Evolutionary conservation across 345 rosid species (phyloP), one percentile per base, ranked within the genome.

Genomic region (Salix exigua): DNA sequence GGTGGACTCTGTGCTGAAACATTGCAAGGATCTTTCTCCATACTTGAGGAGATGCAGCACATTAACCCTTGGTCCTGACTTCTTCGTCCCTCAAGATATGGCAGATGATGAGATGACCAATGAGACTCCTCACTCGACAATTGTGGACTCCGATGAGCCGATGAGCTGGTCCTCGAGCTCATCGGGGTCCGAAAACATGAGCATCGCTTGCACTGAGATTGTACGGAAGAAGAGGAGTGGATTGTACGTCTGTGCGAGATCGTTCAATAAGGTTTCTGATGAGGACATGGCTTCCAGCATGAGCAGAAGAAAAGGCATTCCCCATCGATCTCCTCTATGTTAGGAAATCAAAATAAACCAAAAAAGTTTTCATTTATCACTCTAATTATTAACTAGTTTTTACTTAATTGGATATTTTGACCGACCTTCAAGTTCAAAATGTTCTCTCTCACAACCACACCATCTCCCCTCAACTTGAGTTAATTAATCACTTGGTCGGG

Each of bases 1-100:
- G 99, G 99, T 96, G 90, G 98, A 96, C 50, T 96, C 88, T 80
- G 87, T 93, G 81, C 79, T 95, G 85, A 93, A 90, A 81, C 92
- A 93, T 77, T 88, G 83, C 84, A 87, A 82, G 75, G 92, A 91
- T 83, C 82, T 96, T 6, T 81, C 89, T 3, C 91, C 90, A 79
- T 92, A 81, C 79, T 70, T 95, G 26, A 89, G 83, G 85, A 86
- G 53, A 73, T 93, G 99, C 84, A 89, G 81, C 44, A 77, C 91
- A 5, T 84, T 96, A 62, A 88, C 90, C 37, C 92, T 96, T 23
- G 83, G 99, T 66, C 97, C 97, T 1, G 99, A 94, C 85, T 92
- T 87, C 87, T 79, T 92, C 73, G 88, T 91, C 70, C 99, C 97
- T 1, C 96, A 90, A 85, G 98, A 93, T 73, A 82, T 82, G 74